Conservation (phyloP, 2,329 filamentous ascomycete genomes). For the Bipolaris cookei region DNA sequence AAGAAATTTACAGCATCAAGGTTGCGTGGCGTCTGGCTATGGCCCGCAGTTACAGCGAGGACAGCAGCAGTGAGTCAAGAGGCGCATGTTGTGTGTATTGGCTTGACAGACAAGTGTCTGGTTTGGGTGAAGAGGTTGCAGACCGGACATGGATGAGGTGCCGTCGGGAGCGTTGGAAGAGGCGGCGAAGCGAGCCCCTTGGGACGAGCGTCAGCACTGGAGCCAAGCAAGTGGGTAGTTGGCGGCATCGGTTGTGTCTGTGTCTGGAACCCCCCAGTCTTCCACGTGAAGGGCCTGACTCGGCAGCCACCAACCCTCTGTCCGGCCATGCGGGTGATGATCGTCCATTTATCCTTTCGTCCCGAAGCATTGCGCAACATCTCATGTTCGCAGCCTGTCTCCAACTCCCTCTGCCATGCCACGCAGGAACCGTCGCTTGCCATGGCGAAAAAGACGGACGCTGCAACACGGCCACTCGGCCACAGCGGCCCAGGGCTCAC, state of each 20-base stretch:
- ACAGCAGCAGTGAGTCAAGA: not conserved
- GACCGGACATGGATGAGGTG: not conserved
- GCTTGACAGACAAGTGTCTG: not conserved
- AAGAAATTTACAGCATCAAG: constrained; percentile 1
- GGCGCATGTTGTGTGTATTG: not conserved
- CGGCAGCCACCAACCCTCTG: constrained; percentile 1
- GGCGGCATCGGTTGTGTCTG: not conserved
- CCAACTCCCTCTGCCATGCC: not conserved
- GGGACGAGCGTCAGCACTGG: constrained; percentile 13
- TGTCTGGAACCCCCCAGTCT: constrained; percentile 1
- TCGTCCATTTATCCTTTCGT: not conserved
- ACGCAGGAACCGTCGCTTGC: not conserved
- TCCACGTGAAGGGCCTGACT: constrained; percentile 26
- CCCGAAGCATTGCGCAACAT: constrained; percentile 3
- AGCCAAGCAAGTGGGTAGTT: constrained; percentile 8
- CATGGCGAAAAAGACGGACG: not conserved
- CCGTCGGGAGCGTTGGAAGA: constrained; percentile 1
- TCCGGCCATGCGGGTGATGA: not conserved
- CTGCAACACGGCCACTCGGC: constrained; percentile 1
- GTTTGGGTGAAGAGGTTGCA: too few species aligned
- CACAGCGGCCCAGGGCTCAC: constrained; percentile 4
- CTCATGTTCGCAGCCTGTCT: not conserved
- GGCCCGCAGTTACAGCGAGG: not conserved
- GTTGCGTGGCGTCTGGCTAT: constrained; percentile 7
- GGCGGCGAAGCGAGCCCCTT: constrained; percentile 20